Conservation (phyloP, 2,329 filamentous ascomycete genomes). For the Microdochium paspali region DNA sequence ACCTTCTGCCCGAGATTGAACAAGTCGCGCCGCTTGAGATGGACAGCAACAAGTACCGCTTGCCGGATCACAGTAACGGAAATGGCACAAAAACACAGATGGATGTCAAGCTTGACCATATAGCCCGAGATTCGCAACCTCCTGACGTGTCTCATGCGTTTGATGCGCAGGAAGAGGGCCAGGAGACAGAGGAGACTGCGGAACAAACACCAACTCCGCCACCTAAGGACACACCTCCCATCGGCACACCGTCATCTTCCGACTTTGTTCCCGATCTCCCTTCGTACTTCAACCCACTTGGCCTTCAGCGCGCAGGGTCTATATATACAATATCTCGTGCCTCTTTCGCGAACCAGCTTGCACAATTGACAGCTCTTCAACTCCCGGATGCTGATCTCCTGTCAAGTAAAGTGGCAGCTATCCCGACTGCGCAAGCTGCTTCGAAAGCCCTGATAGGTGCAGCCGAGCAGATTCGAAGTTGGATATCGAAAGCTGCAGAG, state of each 20-base stretch:
- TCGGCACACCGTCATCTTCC: slow-evolving; percentile 19
- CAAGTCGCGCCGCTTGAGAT: slow-evolving; percentile 44
- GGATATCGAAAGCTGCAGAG: slow-evolving; percentile 87
- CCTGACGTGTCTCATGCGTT: slow-evolving; percentile 8
- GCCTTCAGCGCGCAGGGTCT: slow-evolving; percentile 64
- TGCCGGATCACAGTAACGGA: slow-evolving; percentile 61
- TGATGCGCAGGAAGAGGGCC: neutral
- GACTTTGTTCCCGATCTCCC: slow-evolving; percentile 41
- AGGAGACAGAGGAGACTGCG: slow-evolving; percentile 2
- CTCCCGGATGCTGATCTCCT: slow-evolving; percentile 79
- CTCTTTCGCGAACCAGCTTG: slow-evolving; percentile 88
- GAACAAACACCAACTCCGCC: slow-evolving; percentile 27
- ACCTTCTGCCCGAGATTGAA: slow-evolving; percentile 42
- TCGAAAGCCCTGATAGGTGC: slow-evolving; percentile 76
- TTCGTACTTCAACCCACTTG: slow-evolving; percentile 58
- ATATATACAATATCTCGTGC: slow-evolving; percentile 89
- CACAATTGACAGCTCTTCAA: slow-evolving; percentile 82
- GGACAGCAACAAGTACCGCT: slow-evolving; percentile 66
- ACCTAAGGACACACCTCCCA: slow-evolving; percentile 44
- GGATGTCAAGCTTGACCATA: slow-evolving; percentile 47
- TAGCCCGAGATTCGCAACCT: slow-evolving; percentile 38
- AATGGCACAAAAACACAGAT: slow-evolving; percentile 56
- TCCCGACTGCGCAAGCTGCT: slow-evolving; percentile 77
- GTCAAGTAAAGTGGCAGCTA: slow-evolving; percentile 73
- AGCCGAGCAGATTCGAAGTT: slow-evolving; percentile 84